A percentile compares a stretch with the other conserved stretches of the same genome.
Evolutionary conservation across 2,329 filamentous ascomycete species (phyloP).

Genomic region (Phialocephala sp.): DNA sequence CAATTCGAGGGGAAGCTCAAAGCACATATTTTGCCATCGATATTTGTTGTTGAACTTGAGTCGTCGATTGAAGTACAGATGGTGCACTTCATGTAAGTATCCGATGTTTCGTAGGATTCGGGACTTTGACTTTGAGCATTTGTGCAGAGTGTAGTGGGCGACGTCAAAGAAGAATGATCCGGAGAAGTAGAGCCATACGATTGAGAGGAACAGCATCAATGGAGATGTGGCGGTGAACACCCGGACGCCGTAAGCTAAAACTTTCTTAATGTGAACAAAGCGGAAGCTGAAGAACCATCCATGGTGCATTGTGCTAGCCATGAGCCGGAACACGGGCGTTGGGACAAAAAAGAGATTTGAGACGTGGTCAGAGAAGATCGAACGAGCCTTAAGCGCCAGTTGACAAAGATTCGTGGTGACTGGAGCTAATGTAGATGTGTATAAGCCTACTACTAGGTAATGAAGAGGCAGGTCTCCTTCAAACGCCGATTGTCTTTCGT

Average conservation of each 20-base stretch:
- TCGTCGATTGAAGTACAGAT: conserved; percentile 28
- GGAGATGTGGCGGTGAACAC: background rate
- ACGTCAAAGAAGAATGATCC: conserved; percentile 29
- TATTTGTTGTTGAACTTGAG: conserved; percentile 30
- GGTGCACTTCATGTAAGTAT: conserved; percentile 29
- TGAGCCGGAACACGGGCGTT: background rate
- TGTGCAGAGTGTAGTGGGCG: conserved; percentile 25
- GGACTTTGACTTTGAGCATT: conserved; percentile 24
- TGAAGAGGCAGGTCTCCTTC: background rate
- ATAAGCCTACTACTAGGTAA: background rate
- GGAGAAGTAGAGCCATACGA: conserved; percentile 25
- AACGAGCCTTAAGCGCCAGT: too few species aligned
- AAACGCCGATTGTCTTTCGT: background rate
- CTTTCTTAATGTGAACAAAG: background rate
- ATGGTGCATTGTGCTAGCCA: background rate
- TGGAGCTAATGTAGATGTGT: background rate
- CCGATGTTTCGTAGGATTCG: conserved; percentile 24
- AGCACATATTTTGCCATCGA: conserved; percentile 22
- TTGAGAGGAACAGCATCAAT: conserved; percentile 8
- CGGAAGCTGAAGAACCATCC: too few species aligned
- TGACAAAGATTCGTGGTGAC: background rate
- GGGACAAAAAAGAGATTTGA: background rate
- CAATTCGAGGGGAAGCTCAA: conserved; percentile 28
- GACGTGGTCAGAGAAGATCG: background rate
- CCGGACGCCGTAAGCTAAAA: background rate